Base-by-base conservation (phyloP, 208 protist species). In the Endotrypanum monterogeii region DNA sequence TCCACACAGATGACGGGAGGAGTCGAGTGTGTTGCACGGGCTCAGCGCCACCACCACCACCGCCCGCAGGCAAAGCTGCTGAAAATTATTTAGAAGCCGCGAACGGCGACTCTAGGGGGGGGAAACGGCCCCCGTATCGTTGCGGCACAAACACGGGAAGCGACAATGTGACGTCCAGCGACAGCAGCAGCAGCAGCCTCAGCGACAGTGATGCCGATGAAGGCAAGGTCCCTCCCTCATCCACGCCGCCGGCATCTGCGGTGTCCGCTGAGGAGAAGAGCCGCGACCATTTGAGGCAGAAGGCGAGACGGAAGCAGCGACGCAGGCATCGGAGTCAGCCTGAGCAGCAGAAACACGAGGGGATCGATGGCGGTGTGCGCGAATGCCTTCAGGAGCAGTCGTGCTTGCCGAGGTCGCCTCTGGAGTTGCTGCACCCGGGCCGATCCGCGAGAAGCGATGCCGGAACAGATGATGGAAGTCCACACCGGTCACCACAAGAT, bases 231-330 rank as follows among this genome's bases (percentile, higher is more conserved):
- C n/a, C 41, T 6, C 37, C 41, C 54, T n/a, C 58, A 1, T 14
- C 65, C 46, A 48, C 44, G 3, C 46, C 66, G 44, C 68, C 44
- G n/a, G 11, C 67, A 8, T 63, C 75, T 32, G n/a, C 39, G 60
- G 8, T 51, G 18, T 62, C 35, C 44, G 44, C 35, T 4, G 52
- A 56, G 18, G 52, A 56, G 18, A n/a, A 37, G 16, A 48, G 6
- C 2, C 55, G 41, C 28, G 51, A 62, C 44, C 44, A 16, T 8
- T 0, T 18, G 20, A 41, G 39, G 32, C 35, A 73, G n/a, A 39
- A 11, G 7, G 50, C 54, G 25, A 25, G 73, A 3, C 54, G 55
- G 41, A 39, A 16, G 30, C 14, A 39, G 32, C 60, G 18, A 30
- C 60, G 35, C 32, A 28, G 30, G 61, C 61, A 28, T 44, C 74